These are phyloP conservation scores for Borealophlyctis nickersoniae DNA, from an alignment of 192 early-diverging fungal genomes.

Conservation along the genomic window DNA sequence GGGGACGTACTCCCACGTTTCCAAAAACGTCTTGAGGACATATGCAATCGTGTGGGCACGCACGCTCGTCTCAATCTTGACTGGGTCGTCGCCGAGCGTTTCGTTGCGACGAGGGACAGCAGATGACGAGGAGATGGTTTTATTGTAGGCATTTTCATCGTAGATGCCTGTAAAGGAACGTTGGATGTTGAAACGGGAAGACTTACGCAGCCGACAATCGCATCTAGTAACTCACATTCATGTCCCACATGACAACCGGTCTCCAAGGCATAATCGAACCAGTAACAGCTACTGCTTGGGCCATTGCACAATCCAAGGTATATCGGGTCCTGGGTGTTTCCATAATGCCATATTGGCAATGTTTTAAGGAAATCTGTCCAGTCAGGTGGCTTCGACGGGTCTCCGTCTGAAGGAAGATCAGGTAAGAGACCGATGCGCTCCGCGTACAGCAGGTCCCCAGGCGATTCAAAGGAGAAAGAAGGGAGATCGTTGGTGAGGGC, in stretches of 20 bases:
- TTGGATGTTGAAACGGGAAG: neutral
- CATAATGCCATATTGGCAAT: constrained; percentile 85
- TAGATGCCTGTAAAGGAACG: neutral
- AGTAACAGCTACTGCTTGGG: constrained; percentile 60
- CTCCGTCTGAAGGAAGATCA: constrained; percentile 18
- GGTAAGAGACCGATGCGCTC: constrained; percentile 73
- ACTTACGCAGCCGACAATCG: neutral
- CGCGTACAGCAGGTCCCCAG: constrained; percentile 79
- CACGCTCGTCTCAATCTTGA: constrained; percentile 60
- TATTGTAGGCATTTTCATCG: neutral
- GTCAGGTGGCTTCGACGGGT: constrained; percentile 32
- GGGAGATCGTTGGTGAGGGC: constrained; percentile 84
- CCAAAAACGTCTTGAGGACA: constrained; percentile 68
- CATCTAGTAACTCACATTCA: constrained; percentile 32
- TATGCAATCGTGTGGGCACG: constrained; percentile 75
- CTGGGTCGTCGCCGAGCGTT: constrained; percentile 6
- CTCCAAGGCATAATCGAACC: constrained; percentile 72
- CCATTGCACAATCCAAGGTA: constrained; percentile 82
- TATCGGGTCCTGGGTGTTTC: constrained; percentile 88
- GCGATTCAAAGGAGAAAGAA: constrained; percentile 75
- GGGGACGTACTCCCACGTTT: constrained; percentile 35
- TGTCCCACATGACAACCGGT: constrained; percentile 81
- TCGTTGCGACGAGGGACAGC: neutral
- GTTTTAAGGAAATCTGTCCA: constrained; percentile 48
- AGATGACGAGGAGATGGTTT: neutral